Evolutionary conservation across 345 rosid genomes (phyloP).

Genomic region (Chamaenerion angustifolium): DNA sequence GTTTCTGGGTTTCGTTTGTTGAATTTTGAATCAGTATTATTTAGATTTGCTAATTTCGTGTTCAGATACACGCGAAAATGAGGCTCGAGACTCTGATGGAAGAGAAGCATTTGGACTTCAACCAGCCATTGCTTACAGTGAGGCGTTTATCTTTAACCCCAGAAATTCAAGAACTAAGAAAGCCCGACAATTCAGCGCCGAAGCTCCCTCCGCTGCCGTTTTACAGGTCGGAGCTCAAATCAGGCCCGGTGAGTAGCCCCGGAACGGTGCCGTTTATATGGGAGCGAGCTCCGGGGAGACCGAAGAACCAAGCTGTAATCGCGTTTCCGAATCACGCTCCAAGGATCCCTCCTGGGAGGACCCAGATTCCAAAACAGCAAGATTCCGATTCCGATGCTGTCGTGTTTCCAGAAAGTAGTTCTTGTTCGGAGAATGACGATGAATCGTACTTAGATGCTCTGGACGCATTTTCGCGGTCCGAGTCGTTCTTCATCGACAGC

Average conservation of each 20-base stretch:
- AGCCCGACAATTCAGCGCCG: constrained; percentile 21
- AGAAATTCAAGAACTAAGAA: constrained; percentile 31
- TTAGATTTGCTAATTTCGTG: too few relatives aligned
- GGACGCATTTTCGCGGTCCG: constrained; percentile 14
- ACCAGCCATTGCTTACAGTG: constrained; percentile 61
- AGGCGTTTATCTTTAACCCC: constrained; percentile 39
- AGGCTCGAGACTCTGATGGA: constrained; percentile 46
- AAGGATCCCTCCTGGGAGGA: constrained; percentile 82
- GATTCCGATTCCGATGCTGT: constrained; percentile 11
- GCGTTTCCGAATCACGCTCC: constrained; percentile 32
- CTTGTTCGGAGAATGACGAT: constrained; percentile 9
- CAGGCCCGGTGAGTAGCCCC: constrained; percentile 76
- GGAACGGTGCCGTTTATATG: constrained; percentile 87
- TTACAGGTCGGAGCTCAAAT: constrained; percentile 67
- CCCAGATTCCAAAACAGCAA: constrained; percentile 15
- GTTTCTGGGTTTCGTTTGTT: too few relatives aligned
- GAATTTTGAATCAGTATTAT: too few relatives aligned
- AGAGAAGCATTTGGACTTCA: constrained; percentile 65
- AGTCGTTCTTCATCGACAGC: constrained; percentile 12
- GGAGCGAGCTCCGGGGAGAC: constrained; percentile 79
- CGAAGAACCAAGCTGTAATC: constrained; percentile 32
- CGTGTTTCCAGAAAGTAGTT: constrained; percentile 2
- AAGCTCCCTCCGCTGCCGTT: constrained; percentile 38
- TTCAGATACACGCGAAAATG: constrained; percentile 6
- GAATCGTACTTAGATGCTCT: constrained; percentile 16